Evolutionary conservation across 2,329 filamentous ascomycete species (phyloP).

Genomic region (Pseudopithomyces maydicus): DNA sequence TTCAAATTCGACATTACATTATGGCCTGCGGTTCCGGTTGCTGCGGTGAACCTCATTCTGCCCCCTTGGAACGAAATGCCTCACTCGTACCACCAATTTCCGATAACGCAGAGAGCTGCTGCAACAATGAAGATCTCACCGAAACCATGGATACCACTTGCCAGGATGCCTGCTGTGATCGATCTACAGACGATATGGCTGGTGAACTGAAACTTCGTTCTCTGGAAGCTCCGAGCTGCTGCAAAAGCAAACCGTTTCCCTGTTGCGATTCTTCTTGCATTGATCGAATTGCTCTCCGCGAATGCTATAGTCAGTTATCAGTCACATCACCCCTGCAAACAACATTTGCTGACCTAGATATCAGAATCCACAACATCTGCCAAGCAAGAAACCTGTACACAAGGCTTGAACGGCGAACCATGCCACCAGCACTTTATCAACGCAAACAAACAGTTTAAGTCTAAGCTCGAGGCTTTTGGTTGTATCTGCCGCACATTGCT

Average conservation of each 20-base stretch:
- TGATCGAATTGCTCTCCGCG: slow-evolving; percentile 10
- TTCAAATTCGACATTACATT: background rate
- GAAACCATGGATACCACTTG: background rate
- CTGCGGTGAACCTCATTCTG: slow-evolving; percentile 5
- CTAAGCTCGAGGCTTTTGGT: slow-evolving; percentile 9
- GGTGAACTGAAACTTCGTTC: background rate
- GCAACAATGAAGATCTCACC: background rate
- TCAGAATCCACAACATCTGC: background rate
- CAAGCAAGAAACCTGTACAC: background rate
- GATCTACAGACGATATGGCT: background rate
- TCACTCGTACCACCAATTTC: background rate
- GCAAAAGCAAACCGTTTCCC: slow-evolving; percentile 10
- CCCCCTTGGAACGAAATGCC: background rate
- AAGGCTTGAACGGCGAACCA: background rate
- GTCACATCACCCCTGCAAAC: background rate
- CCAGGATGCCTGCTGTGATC: background rate
- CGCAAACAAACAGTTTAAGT: background rate
- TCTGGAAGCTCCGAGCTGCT: slow-evolving; percentile 4
- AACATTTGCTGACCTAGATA: background rate
- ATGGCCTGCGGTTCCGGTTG: slow-evolving; percentile 23
- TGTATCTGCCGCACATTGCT: slow-evolving; percentile 14
- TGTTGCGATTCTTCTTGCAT: slow-evolving; percentile 12
- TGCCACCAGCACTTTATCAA: slow-evolving; percentile 1
- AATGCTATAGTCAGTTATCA: background rate
- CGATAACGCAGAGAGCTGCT: background rate